Evolutionary conservation across 2,329 filamentous ascomycete species (phyloP).

Genomic region (Pyrenophora tritici-repentis): DNA sequence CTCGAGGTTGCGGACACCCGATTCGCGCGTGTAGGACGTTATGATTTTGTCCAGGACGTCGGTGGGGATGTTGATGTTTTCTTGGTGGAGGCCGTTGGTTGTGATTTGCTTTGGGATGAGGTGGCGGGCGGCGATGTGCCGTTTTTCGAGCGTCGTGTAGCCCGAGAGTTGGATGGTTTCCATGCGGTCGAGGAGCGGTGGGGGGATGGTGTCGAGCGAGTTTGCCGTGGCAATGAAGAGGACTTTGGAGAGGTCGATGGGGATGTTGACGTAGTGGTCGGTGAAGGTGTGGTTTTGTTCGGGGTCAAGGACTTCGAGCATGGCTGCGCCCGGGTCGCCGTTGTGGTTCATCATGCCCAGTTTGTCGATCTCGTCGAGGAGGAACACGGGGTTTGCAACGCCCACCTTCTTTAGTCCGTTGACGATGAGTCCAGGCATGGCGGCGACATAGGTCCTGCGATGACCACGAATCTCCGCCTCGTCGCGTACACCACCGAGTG

Average conservation of each 20-base stretch:
- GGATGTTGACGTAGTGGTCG: conserved; percentile 95
- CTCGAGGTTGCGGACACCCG: conserved; percentile 93
- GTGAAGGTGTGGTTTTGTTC: conserved; percentile 96
- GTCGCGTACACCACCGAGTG: conserved; percentile 90
- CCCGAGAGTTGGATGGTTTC: conserved; percentile 92
- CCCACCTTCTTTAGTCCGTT: conserved; percentile 94
- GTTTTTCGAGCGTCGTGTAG: conserved; percentile 96
- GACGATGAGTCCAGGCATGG: conserved; percentile 96
- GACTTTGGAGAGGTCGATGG: conserved; percentile 93
- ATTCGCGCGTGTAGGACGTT: conserved; percentile 93
- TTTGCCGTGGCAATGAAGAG: conserved; percentile 98
- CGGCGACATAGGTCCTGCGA: conserved; percentile 92
- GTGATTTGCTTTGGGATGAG: conserved; percentile 95
- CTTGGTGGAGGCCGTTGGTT: conserved; percentile 79
- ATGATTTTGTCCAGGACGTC: conserved; percentile 95
- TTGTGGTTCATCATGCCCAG: conserved; percentile 89
- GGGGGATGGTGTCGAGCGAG: conserved; percentile 88
- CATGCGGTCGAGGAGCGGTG: conserved; percentile 95
- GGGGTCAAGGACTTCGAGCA: conserved; percentile 96
- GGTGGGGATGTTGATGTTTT: conserved; percentile 76
- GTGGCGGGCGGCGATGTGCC: conserved; percentile 89
- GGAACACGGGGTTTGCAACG: conserved; percentile 90
- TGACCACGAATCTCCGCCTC: conserved; percentile 97
- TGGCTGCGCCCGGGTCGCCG: conserved; percentile 92
- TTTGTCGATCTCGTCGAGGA: conserved; percentile 98